Percentiles rank a stretch among this genome's conserved stretches.
phyloP scores from a whole-genome alignment of 2,329 filamentous ascomycete species.

The Leptosphaerulina australis region DNA sequence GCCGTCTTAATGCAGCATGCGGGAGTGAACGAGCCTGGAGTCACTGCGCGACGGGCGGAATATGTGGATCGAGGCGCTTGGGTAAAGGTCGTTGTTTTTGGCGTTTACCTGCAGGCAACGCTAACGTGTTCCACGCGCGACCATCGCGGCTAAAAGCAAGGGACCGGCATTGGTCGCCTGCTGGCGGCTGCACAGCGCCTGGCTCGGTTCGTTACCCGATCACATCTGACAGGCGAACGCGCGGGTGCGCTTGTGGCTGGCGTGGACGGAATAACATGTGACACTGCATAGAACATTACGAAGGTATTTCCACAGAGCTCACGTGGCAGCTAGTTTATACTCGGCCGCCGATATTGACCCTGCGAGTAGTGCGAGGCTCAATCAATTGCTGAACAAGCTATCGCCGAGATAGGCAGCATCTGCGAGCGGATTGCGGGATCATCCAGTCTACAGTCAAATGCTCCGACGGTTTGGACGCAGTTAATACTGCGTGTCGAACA shows the following conservation, averaged over 20 bases:
- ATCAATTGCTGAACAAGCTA: neutral
- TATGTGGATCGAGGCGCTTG: constrained; percentile 7
- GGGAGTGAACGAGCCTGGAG: neutral
- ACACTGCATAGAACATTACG: constrained; percentile 1
- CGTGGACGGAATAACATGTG: constrained; percentile 2
- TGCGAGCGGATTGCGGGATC: constrained; percentile 1
- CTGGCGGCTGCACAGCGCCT: constrained; percentile 16
- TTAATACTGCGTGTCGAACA: too few species aligned
- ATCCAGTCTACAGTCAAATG: neutral
- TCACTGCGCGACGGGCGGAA: constrained; percentile 2
- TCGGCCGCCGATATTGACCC: neutral
- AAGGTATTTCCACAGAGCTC: neutral
- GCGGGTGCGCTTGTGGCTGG: constrained; percentile 9
- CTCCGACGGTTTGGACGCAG: neutral
- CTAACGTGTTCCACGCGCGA: constrained; percentile 9
- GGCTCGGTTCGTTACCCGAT: constrained; percentile 15
- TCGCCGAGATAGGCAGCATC: constrained; percentile 1
- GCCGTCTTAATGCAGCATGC: neutral
- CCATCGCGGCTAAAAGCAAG: constrained; percentile 9
- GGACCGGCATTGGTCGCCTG: constrained; percentile 4
- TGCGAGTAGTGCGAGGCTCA: neutral
- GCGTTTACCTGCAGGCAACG: constrained; percentile 4
- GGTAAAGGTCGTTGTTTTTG: constrained; percentile 3
- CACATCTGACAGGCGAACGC: constrained; percentile 3
- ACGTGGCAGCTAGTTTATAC: neutral